Base-by-base conservation (phyloP, 176 grass and related monocot species). In the Oryza coarctata region DNA sequence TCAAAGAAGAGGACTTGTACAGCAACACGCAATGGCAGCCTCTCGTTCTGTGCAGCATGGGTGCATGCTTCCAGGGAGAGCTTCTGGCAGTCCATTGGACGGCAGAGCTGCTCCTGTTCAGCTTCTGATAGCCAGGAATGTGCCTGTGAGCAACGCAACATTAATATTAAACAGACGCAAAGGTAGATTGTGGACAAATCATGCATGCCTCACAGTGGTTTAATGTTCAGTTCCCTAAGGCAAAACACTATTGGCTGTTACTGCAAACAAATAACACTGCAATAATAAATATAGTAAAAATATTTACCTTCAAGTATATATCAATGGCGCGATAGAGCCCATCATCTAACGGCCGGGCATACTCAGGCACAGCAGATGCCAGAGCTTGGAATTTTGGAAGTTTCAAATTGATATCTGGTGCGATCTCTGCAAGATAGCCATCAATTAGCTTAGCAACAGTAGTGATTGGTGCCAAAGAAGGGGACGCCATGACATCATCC, bases 1-100 rank as follows among this genome's bases (percentile, higher is more conserved):
- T 97, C 94, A 17, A 97, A 94, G 85, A 97, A 97, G 78, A 97
- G 91, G 38, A 97, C 94, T 62, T 97, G 94, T 41, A 94, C 94
- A 3, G 94, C 89, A 0, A 94, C 82, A 0, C 94, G 87, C 15
- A 97, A 71, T 5, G 94, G 94, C 23, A 97, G 85, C 52, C 94
- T 80, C 85, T 97, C 94, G 12, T 97, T 97, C 82, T 97, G 94
- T 4, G 94, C 94, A 6, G 94, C 94, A 35, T 97, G 94, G 6
- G 91, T 97, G 84, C 94, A 97, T 15, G 94, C 94, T 80, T 97
- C 94, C 0, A 97, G 84, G 35, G 94, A 97, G 32, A 97, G 91
- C 69, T 97, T 97, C 61, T 97, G 94, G 79, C 94, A 97, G 64
- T 97, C 94, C 61, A 97, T 94, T 29, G 94, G 63, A 5, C 94